phyloP scores from a whole-genome alignment of 1,139 yeast genomes.

The Pichia sp. region DNA sequence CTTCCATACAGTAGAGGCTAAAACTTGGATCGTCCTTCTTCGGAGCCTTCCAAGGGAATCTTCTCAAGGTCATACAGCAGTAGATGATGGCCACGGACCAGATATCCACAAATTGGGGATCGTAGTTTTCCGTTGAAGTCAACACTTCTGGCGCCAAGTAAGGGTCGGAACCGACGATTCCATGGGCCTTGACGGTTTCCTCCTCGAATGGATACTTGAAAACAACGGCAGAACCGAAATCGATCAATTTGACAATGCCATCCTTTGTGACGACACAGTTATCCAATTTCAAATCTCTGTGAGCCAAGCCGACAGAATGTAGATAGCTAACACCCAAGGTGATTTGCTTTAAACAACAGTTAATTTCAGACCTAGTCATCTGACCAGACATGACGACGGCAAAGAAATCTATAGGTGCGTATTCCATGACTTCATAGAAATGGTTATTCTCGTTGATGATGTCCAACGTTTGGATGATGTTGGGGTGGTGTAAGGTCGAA shows the following conservation, averaged over 20 bases:
- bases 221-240: constrained; percentile 93
- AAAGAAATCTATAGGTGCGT: constrained; percentile 87
- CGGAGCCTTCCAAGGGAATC: constrained; percentile 98
- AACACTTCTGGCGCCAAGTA: constrained; percentile 93
- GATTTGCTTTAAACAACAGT: constrained; percentile 87
- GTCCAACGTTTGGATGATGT: constrained; percentile 86
- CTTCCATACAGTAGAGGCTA: constrained; percentile 55
- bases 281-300: constrained; percentile 87
- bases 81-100: constrained; percentile 93
- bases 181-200: constrained; percentile 75
- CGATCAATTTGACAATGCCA: constrained; percentile 87
- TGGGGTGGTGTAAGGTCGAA: constrained; percentile 82
- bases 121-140: constrained; percentile 68
- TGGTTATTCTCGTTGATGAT: constrained; percentile 86
- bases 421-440: constrained; percentile 90
- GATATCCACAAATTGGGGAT: constrained; percentile 90
- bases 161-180: constrained; percentile 93
- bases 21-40: constrained; percentile 79
- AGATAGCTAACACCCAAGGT: constrained; percentile 77
- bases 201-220: constrained; percentile 87
- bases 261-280: constrained; percentile 83
- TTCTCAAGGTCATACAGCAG: constrained; percentile 90
- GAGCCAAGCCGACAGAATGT: constrained; percentile 86
- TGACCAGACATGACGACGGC: constrained; percentile 95
- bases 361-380: constrained; percentile 80